phyloP scores from a whole-genome alignment of 2,329 filamentous ascomycete genomes.

The Claviceps humidiphila region DNA sequence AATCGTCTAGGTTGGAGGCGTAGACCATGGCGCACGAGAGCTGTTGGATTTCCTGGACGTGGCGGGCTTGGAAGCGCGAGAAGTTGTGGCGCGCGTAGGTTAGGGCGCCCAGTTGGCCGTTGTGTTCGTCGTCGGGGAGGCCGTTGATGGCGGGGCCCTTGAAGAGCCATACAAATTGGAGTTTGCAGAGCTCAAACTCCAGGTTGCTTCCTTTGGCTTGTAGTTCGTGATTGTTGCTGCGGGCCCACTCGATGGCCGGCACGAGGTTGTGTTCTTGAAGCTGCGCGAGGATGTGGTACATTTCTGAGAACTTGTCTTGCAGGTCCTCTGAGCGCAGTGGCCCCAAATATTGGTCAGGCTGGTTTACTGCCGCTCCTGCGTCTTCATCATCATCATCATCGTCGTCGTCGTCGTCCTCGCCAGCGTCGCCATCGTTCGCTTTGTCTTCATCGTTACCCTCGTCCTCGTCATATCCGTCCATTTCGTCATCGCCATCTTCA shows the following conservation, averaged over 20 bases:
- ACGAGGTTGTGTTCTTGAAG: slow-evolving; percentile 61
- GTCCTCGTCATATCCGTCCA: slow-evolving; percentile 15
- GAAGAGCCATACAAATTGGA: slow-evolving; percentile 86
- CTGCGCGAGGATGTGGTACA: slow-evolving; percentile 80
- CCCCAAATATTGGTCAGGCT: slow-evolving; percentile 13
- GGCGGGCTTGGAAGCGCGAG: slow-evolving; percentile 57
- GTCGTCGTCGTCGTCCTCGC: slow-evolving; percentile 9
- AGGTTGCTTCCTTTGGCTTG: slow-evolving; percentile 80
- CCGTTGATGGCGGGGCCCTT: slow-evolving; percentile 44
- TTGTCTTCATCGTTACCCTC: slow-evolving; percentile 8
- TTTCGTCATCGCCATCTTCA: slow-evolving; percentile 21
- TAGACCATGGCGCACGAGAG: slow-evolving; percentile 74
- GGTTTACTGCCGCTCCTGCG: slow-evolving; percentile 1
- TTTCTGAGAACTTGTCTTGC: slow-evolving; percentile 70
- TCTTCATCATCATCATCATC: not conserved
- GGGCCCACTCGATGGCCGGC: slow-evolving; percentile 81
- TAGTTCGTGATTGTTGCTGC: slow-evolving; percentile 53
- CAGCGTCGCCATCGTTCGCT: not conserved
- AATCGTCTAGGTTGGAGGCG: slow-evolving; percentile 56
- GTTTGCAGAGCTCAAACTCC: slow-evolving; percentile 82
- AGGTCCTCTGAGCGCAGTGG: slow-evolving; percentile 35
- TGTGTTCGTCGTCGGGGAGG: slow-evolving; percentile 36
- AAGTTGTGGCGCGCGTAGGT: slow-evolving; percentile 68
- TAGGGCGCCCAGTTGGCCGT: slow-evolving; percentile 52
- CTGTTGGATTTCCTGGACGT: slow-evolving; percentile 66